Evolutionary conservation across 257 asterid genomes (phyloP).

Genomic region (Petunia axillaris): DNA sequence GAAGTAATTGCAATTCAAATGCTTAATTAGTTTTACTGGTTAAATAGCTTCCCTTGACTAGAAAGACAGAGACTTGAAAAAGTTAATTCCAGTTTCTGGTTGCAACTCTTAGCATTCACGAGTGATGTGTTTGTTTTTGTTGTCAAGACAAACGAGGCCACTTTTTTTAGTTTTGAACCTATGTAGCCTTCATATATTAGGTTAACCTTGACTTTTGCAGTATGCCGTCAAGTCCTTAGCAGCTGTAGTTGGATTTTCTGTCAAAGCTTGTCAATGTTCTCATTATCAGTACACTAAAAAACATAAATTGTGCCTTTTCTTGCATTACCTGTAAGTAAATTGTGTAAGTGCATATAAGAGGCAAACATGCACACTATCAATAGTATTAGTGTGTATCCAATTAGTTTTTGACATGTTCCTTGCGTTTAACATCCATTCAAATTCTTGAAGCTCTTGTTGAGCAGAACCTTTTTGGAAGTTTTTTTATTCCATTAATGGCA

Average conservation of each 20-base stretch:
- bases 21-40: neutral
- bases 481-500: neutral
- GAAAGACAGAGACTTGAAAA: neutral
- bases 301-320: neutral
- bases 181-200: neutral
- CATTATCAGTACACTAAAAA: neutral
- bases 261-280: neutral
- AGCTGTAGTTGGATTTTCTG: neutral
- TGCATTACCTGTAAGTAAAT: constrained; percentile 1
- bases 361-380: neutral
- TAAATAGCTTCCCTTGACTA: neutral
- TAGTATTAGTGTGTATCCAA: neutral
- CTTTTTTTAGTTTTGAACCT: neutral
- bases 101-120: neutral
- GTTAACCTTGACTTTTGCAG: constrained; percentile 15
- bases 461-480: neutral
- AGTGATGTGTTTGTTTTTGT: neutral
- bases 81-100: neutral
- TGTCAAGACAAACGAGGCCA: neutral
- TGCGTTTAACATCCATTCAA: neutral
- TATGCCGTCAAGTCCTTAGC: neutral
- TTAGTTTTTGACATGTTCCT: neutral
- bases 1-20: neutral
- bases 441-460: neutral
- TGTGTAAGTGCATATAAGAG: neutral